Evolutionary conservation across 805 yeast species (phyloP).

Genomic region (Ogataea angusta): DNA sequence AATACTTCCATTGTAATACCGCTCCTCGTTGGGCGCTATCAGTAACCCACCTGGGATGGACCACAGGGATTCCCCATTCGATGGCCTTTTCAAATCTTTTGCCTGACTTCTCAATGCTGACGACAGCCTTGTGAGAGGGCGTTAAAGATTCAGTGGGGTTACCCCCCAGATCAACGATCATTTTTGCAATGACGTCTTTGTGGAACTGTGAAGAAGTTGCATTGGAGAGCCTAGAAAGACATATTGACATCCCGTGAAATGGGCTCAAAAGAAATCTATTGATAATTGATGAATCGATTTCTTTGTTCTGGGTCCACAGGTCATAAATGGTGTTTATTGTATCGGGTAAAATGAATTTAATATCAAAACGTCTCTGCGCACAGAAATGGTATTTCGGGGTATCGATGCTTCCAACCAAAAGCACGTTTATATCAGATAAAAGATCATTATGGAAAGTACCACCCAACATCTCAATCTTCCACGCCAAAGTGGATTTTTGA

Average conservation of each 20-base stretch:
- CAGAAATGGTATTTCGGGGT: conserved; percentile 56
- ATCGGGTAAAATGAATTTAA: conserved; percentile 50
- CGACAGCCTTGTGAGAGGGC: conserved; percentile 39
- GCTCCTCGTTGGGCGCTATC: conserved; percentile 46
- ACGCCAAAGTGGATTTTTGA: conserved; percentile 41
- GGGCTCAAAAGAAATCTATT: conserved; percentile 34
- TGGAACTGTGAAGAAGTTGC: conserved; percentile 23
- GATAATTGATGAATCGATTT: conserved; percentile 10
- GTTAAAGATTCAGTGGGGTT: conserved; percentile 49
- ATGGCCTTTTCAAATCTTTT: conserved; percentile 49
- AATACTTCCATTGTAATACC: conserved; percentile 38
- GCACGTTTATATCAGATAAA: conserved; percentile 56
- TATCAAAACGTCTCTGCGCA: conserved; percentile 50
- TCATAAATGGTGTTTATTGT: conserved; percentile 43
- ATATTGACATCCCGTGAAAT: conserved; percentile 43
- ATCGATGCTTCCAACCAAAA: conserved; percentile 56
- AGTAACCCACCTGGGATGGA: conserved; percentile 49
- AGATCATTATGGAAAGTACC: conserved; percentile 55
- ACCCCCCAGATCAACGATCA: conserved; percentile 48
- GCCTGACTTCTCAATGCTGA: conserved; percentile 51
- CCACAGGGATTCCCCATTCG: conserved; percentile 50
- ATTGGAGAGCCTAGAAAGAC: conserved; percentile 40
- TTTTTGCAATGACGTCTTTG: conserved; percentile 32
- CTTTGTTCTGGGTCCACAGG: conserved; percentile 50
- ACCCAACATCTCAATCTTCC: conserved; percentile 52